A percentile compares a stretch with the other conserved stretches of the same genome.
These are phyloP conservation scores for Cryptococcus sp. DNA, from an alignment of 1,284 basidiomycete species.

Conservation along the genomic window DNA sequence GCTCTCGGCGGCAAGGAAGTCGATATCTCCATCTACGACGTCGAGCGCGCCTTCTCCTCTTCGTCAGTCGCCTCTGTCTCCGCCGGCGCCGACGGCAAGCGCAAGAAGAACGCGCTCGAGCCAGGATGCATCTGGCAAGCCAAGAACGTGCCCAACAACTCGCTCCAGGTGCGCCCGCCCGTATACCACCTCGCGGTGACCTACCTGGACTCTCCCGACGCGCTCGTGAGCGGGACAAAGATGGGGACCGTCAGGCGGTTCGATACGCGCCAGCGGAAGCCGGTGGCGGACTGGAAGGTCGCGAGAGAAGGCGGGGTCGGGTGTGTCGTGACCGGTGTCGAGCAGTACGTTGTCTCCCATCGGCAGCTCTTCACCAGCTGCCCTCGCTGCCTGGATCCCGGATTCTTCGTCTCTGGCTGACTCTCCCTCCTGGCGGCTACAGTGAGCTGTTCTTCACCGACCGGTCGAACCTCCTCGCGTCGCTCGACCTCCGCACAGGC, in stretches of 20 bases:
- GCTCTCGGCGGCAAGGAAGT: slow-evolving; percentile 84
- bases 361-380: background rate
- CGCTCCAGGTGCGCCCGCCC: slow-evolving; percentile 71
- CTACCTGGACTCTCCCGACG: slow-evolving; percentile 48
- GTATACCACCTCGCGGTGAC: slow-evolving; percentile 70
- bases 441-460: slow-evolving; percentile 78
- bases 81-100: slow-evolving; percentile 52
- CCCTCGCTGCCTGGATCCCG: background rate
- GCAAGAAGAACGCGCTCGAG: slow-evolving; percentile 65
- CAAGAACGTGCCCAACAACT: slow-evolving; percentile 62
- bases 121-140: slow-evolving; percentile 56
- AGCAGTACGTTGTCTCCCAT: slow-evolving; percentile 59
- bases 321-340: slow-evolving; percentile 59
- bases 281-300: slow-evolving; percentile 50
- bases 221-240: slow-evolving; percentile 68
- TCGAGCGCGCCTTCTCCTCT: slow-evolving; percentile 61
- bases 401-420: background rate
- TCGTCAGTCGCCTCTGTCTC: background rate
- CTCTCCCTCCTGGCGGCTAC: background rate
- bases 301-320: slow-evolving; percentile 61
- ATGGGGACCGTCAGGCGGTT: slow-evolving; percentile 73
- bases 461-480: slow-evolving; percentile 63
- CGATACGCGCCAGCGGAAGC: slow-evolving; percentile 71
- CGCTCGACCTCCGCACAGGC: slow-evolving; percentile 73
- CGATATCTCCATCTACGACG: slow-evolving; percentile 77